Conservation (phyloP, 2,329 filamentous ascomycete species). For the Rosellinia necatrix region DNA sequence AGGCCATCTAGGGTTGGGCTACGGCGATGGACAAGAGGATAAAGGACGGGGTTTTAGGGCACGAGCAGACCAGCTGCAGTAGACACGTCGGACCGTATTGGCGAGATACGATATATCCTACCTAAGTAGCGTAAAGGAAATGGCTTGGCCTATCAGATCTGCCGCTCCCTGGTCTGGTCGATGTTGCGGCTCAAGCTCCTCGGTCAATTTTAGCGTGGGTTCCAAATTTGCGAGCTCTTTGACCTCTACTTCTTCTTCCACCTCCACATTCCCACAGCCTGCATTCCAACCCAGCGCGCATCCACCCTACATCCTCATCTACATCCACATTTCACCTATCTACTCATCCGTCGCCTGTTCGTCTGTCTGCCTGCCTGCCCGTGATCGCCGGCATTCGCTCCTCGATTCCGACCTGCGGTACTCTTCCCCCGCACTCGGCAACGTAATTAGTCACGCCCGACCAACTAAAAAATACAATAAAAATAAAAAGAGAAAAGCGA, state of each 20-base stretch:
- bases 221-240: slow-evolving; percentile 37
- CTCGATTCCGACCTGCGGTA: slow-evolving; percentile 6
- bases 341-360: slow-evolving; percentile 25
- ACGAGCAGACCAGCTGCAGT: neutral
- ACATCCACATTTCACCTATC: slow-evolving; percentile 15
- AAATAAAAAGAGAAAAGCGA: too few species aligned
- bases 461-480: too few species aligned
- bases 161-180: slow-evolving; percentile 33
- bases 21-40: slow-evolving; percentile 11
- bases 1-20: neutral
- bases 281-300: too few species aligned
- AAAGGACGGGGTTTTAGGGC: slow-evolving; percentile 10
- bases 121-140: slow-evolving; percentile 36
- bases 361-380: neutral
- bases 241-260: slow-evolving; percentile 31
- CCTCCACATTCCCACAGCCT: slow-evolving; percentile 37
- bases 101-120: slow-evolving; percentile 29
- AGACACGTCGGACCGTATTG: slow-evolving; percentile 16
- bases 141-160: slow-evolving; percentile 40
- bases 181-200: slow-evolving; percentile 41
- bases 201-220: slow-evolving; percentile 42
- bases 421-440: neutral
- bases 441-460: slow-evolving; percentile 12
- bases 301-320: slow-evolving; percentile 29
- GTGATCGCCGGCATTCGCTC: neutral